Conservation (phyloP, 202 grass and related monocot genomes). For the Panicum hallii region DNA sequence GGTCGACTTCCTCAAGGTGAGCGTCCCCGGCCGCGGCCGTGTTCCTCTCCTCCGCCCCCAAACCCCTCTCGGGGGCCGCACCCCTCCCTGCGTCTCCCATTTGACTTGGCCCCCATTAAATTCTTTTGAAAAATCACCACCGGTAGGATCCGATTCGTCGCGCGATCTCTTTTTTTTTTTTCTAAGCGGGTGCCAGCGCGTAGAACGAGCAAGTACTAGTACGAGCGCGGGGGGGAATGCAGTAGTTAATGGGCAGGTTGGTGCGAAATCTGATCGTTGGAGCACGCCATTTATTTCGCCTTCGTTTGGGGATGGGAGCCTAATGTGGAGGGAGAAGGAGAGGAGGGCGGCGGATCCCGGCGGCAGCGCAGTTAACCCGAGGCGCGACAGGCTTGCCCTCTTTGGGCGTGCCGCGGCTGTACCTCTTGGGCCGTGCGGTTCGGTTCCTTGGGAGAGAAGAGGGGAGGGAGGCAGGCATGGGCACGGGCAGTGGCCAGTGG, state of each 20-base stretch:
- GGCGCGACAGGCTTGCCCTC: slow-evolving; percentile 48
- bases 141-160: slow-evolving; percentile 52
- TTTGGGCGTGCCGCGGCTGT: slow-evolving; percentile 50
- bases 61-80: slow-evolving; percentile 11
- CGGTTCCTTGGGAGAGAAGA: slow-evolving; percentile 39
- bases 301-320: slow-evolving; percentile 45
- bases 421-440: slow-evolving; percentile 41
- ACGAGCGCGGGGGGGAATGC: not conserved
- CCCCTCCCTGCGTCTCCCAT: not conserved
- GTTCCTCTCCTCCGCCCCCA: not conserved
- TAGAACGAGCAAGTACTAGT: not conserved
- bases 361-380: slow-evolving; percentile 44
- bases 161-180: not conserved
- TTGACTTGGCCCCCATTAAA: slow-evolving; percentile 25
- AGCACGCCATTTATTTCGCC: slow-evolving; percentile 27
- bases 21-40: not conserved
- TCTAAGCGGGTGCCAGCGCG: not conserved
- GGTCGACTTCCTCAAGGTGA: slow-evolving; percentile 88
- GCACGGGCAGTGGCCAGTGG: slow-evolving; percentile 16
- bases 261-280: slow-evolving; percentile 19
- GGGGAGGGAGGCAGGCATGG: not conserved
- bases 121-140: not conserved
- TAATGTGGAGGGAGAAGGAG: not conserved
- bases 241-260: not conserved
- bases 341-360: not conserved